These are phyloP conservation scores for Pulchroboletus neoregius DNA, from an alignment of 1,284 basidiomycete species.

Conservation along the genomic window DNA sequence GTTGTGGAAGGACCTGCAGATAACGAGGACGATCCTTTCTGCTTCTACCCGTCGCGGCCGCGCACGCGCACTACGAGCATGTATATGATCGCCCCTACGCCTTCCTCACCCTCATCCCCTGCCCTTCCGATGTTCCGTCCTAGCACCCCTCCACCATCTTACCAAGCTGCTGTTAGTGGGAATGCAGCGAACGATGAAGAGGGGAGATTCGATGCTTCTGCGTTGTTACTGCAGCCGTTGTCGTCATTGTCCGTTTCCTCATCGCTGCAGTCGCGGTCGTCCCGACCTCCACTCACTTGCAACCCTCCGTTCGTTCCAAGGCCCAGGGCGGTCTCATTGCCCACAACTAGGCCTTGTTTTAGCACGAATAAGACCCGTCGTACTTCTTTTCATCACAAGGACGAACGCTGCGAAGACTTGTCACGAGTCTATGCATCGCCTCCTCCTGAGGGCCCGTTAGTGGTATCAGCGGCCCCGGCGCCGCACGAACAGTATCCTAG, in stretches of 20 bases:
- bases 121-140: constrained; percentile 23
- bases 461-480: constrained; percentile 17
- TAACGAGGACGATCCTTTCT: constrained; percentile 28
- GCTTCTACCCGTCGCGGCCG: constrained; percentile 15
- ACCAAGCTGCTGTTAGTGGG: constrained; percentile 12
- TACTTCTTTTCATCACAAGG: constrained; percentile 12
- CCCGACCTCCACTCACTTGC: constrained; percentile 11
- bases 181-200: constrained; percentile 1
- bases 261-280: background rate
- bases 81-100: constrained; percentile 13
- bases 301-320: constrained; percentile 19
- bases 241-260: constrained; percentile 17
- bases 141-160: constrained; percentile 26
- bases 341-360: constrained; percentile 5
- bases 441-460: constrained; percentile 29
- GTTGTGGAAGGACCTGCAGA: constrained; percentile 6
- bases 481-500: constrained; percentile 26
- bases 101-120: constrained; percentile 6
- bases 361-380: constrained; percentile 11
- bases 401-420: constrained; percentile 26
- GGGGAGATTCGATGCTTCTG: constrained; percentile 20
- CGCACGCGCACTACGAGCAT: constrained; percentile 35
- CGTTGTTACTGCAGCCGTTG: constrained; percentile 31
- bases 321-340: constrained; percentile 26
- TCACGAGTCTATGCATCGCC: constrained; percentile 31